Conservation (phyloP, 768 basidiomycete species). For the Auricularia auricula-judae region DNA sequence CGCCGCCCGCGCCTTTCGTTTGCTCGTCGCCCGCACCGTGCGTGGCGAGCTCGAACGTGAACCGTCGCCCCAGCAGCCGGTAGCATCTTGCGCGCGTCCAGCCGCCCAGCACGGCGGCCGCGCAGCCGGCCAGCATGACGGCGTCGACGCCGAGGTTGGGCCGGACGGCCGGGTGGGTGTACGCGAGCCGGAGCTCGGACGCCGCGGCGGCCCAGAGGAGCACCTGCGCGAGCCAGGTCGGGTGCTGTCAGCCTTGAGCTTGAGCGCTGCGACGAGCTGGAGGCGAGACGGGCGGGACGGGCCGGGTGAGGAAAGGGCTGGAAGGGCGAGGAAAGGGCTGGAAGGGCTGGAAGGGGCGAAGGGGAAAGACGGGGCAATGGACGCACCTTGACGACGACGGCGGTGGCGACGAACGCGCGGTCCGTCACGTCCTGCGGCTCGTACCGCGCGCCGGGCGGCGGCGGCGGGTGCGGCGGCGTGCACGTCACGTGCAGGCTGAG, state of each 20-base stretch:
- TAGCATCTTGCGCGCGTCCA: not conserved
- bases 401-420: not conserved
- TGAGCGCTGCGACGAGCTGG: too few relatives aligned
- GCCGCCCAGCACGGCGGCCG: not conserved
- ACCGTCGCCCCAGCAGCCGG: not conserved
- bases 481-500: not conserved
- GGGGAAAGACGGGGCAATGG: not conserved
- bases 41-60: not conserved
- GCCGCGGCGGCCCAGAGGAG: not conserved
- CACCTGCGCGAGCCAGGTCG: not conserved
- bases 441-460: not conserved
- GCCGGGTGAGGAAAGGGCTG: too few relatives aligned
- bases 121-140: not conserved
- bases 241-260: not conserved
- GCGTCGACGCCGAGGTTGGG: not conserved
- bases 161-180: not conserved
- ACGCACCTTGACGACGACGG: not conserved
- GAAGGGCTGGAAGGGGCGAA: not conserved
- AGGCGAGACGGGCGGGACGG: too few relatives aligned
- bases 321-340: too few relatives aligned
- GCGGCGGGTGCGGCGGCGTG: not conserved
- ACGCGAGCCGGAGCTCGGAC: not conserved
- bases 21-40: not conserved
- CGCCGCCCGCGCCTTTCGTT: not conserved
- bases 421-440: not conserved